A percentile compares a stretch with the other conserved stretches of the same genome.
phyloP scores from a whole-genome alignment of 306 rosid species.

The Dryas drummondii region DNA sequence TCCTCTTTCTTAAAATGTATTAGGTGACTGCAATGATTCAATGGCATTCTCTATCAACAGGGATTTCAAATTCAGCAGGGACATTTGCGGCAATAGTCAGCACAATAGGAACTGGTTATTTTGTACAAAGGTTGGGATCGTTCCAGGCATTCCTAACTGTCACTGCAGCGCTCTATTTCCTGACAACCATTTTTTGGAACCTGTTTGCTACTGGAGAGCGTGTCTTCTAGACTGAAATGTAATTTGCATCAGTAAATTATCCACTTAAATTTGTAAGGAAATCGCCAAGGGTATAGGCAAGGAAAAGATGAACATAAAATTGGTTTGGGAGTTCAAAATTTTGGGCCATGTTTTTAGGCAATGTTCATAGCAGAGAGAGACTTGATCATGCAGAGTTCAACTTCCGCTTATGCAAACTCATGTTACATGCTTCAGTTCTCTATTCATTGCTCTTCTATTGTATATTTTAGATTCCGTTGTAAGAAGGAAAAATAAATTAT shows the following conservation, averaged over 20 bases:
- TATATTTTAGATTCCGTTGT: slow-evolving; percentile 1
- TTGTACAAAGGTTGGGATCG: slow-evolving; percentile 89
- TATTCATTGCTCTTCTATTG: not conserved
- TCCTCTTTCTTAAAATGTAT: not conserved
- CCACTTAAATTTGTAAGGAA: not conserved
- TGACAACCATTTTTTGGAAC: slow-evolving; percentile 73
- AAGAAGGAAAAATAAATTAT: not conserved
- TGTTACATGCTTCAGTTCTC: not conserved
- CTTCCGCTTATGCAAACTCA: not conserved
- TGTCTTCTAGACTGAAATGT: slow-evolving; percentile 49
- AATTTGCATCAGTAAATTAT: not conserved
- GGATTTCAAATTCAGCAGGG: slow-evolving; percentile 80
- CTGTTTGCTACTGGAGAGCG: slow-evolving; percentile 76
- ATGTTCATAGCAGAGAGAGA: not conserved
- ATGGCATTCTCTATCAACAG: slow-evolving; percentile 36
- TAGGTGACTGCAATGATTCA: not conserved
- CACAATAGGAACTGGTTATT: slow-evolving; percentile 94
- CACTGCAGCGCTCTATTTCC: slow-evolving; percentile 72
- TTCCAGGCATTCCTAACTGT: slow-evolving; percentile 80
- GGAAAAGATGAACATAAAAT: not conserved
- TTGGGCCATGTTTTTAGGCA: not conserved
- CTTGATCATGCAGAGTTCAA: not conserved
- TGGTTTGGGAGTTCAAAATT: not conserved
- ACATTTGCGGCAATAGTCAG: slow-evolving; percentile 90
- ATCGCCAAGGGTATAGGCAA: not conserved